These are phyloP conservation scores for Mucor saturninus DNA, from an alignment of 371 early-diverging fungal species.

Conservation along the genomic window DNA sequence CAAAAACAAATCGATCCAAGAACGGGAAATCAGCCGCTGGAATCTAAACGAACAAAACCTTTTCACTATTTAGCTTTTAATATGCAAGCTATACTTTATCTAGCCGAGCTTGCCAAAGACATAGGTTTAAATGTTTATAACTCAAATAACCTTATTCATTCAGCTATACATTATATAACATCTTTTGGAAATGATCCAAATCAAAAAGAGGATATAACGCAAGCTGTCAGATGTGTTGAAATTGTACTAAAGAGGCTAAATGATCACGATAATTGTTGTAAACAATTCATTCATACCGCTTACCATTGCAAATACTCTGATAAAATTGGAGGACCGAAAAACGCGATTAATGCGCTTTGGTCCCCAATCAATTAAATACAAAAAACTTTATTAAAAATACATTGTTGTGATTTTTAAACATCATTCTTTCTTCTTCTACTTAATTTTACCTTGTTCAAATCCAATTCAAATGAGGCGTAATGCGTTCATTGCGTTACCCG, in stretches of 20 bases:
- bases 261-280: slow-evolving; percentile 19
- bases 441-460: neutral
- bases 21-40: slow-evolving; percentile 47
- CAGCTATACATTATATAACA: slow-evolving; percentile 32
- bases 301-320: slow-evolving; percentile 27
- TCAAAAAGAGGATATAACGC: slow-evolving; percentile 38
- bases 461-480: neutral
- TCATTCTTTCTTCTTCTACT: neutral
- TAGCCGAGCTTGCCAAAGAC: slow-evolving; percentile 32
- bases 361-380: neutral
- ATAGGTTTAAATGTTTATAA: slow-evolving; percentile 22
- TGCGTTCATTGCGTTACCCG: neutral
- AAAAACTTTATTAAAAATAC: neutral
- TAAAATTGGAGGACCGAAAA: slow-evolving; percentile 37
- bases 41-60: slow-evolving; percentile 38
- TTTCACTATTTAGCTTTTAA: slow-evolving; percentile 53
- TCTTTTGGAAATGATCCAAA: slow-evolving; percentile 16
- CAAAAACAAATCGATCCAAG: slow-evolving; percentile 34
- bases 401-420: too few relatives aligned
- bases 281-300: slow-evolving; percentile 23
- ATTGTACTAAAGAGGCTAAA: slow-evolving; percentile 17
- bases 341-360: slow-evolving; percentile 37
- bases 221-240: slow-evolving; percentile 34
- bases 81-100: slow-evolving; percentile 36
- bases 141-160: slow-evolving; percentile 8